Evolutionary conservation across 352 stramenopile species (phyloP).

Genomic region (Globisporangium paddicum): DNA sequence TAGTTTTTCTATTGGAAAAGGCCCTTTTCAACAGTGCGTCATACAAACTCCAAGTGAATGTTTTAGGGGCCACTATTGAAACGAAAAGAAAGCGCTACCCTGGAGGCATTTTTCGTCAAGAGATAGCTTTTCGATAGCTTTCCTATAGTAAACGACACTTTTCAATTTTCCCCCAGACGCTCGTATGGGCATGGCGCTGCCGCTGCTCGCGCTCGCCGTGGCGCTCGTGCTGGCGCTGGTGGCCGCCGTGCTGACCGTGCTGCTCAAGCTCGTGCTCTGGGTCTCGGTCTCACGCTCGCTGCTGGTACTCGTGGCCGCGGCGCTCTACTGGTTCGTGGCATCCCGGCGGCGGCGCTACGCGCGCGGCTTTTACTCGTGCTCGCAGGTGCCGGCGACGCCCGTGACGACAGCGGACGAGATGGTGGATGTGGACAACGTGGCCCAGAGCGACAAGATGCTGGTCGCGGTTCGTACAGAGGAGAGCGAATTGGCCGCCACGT

Average conservation of each 20-base stretch:
- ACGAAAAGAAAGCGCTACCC: no score
- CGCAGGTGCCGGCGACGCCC: constrained; percentile 12
- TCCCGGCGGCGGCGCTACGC: constrained; percentile 22
- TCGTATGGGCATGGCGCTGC: constrained; percentile 20
- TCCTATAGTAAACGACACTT: no score
- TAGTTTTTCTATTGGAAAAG: no score
- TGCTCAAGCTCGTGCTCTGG: constrained; percentile 29
- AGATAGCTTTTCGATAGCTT: no score
- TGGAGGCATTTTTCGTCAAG: no score
- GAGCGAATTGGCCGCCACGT: neutral
- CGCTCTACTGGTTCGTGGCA: constrained; percentile 20
- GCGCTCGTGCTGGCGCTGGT: constrained; percentile 23
- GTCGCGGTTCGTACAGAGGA: neutral
- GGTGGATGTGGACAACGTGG: neutral
- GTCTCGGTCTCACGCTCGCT: constrained; percentile 23
- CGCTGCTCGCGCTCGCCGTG: constrained; percentile 16
- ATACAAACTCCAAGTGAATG: no score
- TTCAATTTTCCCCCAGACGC: neutral
- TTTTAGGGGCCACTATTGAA: no score
- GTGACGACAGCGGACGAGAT: neutral
- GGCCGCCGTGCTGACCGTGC: constrained; percentile 10
- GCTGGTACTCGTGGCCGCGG: constrained; percentile 1
- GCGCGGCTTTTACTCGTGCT: constrained; percentile 51
- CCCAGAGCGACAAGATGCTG: neutral
- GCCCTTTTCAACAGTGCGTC: no score